A percentile compares a stretch with the other conserved stretches of the same genome.
Conservation (phyloP, 2,329 filamentous ascomycete genomes). For the Sclerotinia glacialis region DNA sequence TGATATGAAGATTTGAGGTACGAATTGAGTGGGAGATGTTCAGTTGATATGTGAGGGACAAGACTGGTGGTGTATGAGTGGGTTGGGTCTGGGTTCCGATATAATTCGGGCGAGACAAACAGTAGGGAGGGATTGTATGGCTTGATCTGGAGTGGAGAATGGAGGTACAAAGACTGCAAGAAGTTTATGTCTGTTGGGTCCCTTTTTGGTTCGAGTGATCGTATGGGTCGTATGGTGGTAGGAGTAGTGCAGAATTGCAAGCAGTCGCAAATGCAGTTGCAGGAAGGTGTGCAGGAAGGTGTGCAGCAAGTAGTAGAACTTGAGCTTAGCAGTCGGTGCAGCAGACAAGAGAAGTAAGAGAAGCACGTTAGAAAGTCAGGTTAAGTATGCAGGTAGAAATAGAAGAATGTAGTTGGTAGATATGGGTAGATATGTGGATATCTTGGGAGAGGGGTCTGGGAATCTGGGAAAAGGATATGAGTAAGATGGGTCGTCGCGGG, state of each 20-base stretch:
- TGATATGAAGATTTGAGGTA: slow-evolving; percentile 14
- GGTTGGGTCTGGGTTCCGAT: slow-evolving; percentile 19
- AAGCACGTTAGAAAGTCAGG: slow-evolving; percentile 7
- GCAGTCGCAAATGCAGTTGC: slow-evolving; percentile 13
- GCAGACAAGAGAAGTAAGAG: slow-evolving; percentile 11
- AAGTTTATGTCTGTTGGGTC: slow-evolving; percentile 18
- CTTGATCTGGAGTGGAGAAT: slow-evolving; percentile 20
- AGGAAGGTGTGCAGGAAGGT: slow-evolving; percentile 2
- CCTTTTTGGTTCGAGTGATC: slow-evolving; percentile 16
- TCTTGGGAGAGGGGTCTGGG: slow-evolving; percentile 16
- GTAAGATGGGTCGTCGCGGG: slow-evolving; percentile 10
- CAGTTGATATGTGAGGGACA: slow-evolving; percentile 24
- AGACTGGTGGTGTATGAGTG: slow-evolving; percentile 19
- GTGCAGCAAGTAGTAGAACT: slow-evolving; percentile 16
- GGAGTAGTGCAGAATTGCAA: slow-evolving; percentile 19
- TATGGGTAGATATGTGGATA: slow-evolving; percentile 15
- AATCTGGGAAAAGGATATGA: slow-evolving; percentile 15
- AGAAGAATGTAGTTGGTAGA: slow-evolving; percentile 18
- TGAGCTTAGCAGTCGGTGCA: slow-evolving; percentile 13
- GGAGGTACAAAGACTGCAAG: slow-evolving; percentile 20
- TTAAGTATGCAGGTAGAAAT: slow-evolving; percentile 15
- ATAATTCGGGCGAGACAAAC: slow-evolving; percentile 21
- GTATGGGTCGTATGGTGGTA: slow-evolving; percentile 20
- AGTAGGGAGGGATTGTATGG: slow-evolving; percentile 16
- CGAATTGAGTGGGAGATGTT: slow-evolving; percentile 16